These are phyloP conservation scores for Sphaerulina musiva DNA, from an alignment of 2,329 filamentous ascomycete genomes.

Conservation along the genomic window DNA sequence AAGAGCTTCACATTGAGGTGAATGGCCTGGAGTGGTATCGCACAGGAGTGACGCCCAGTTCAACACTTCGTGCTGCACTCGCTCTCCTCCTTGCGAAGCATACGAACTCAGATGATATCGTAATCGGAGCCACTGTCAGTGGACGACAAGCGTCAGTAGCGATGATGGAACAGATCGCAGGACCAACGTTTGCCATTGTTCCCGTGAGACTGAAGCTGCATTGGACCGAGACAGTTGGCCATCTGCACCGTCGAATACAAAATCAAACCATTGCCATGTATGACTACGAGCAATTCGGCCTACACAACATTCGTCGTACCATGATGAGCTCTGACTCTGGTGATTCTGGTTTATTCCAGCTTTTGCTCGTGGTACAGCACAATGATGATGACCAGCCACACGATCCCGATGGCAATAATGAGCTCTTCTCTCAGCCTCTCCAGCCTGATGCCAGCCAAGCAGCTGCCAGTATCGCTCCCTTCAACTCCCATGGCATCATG, in stretches of 20 bases:
- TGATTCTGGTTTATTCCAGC: slow-evolving; percentile 50
- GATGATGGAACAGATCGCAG: slow-evolving; percentile 12
- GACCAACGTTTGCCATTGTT: slow-evolving; percentile 14
- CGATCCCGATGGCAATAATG: neutral
- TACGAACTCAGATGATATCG: slow-evolving; percentile 8
- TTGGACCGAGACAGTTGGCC: neutral
- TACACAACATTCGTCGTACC: neutral
- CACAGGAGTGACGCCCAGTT: slow-evolving; percentile 2
- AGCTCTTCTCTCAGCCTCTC: neutral
- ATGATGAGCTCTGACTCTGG: neutral
- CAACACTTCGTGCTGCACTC: slow-evolving; percentile 11
- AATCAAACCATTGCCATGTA: slow-evolving; percentile 9
- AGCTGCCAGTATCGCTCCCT: neutral
- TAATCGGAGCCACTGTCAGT: slow-evolving; percentile 13
- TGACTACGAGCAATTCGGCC: slow-evolving; percentile 11
- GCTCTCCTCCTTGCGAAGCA: slow-evolving; percentile 4
- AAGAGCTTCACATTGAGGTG: too few relatives aligned
- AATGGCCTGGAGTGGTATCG: neutral
- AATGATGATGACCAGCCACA: neutral
- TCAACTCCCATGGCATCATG: neutral
- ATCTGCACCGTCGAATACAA: slow-evolving; percentile 6
- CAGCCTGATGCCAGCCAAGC: neutral
- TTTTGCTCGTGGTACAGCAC: slow-evolving; percentile 45
- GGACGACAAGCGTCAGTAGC: slow-evolving; percentile 23
- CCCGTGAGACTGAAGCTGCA: slow-evolving; percentile 5